These are phyloP conservation scores for Monilinia aucupariae DNA, from an alignment of 2,329 filamentous ascomycete species.

Conservation along the genomic window DNA sequence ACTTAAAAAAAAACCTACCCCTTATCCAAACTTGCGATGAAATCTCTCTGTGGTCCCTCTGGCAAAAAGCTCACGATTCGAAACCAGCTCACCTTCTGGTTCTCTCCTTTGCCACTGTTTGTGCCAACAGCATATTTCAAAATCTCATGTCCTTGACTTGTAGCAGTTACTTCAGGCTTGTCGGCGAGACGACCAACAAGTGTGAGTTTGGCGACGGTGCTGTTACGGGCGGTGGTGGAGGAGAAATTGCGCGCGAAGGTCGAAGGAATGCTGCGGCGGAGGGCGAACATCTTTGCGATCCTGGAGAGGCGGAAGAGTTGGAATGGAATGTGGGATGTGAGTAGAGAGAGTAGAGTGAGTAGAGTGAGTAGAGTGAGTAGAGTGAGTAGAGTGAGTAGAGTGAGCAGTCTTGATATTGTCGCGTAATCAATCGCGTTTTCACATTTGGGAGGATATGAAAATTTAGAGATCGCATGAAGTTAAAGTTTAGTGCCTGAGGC, in stretches of 20 bases:
- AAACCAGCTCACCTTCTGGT: conserved; percentile 81
- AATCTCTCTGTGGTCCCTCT: conserved; percentile 65
- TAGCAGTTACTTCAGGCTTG: conserved; percentile 68
- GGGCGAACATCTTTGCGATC: conserved; percentile 28
- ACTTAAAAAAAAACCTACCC: conserved; percentile 56
- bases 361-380: no score
- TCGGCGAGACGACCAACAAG: conserved; percentile 80
- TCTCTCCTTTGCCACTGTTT: conserved; percentile 59
- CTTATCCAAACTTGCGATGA: conserved; percentile 69
- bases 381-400: no score
- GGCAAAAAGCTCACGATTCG: conserved; percentile 64
- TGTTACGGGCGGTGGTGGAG: conserved; percentile 55
- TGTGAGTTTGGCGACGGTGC: conserved; percentile 68
- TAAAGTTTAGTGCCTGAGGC: background rate
- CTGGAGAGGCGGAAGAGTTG: background rate
- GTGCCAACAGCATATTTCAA: conserved; percentile 73
- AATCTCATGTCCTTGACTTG: conserved; percentile 66
- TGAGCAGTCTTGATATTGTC: no score
- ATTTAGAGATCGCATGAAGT: background rate
- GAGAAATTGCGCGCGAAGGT: conserved; percentile 65
- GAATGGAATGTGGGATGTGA: background rate
- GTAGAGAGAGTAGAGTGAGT: no score
- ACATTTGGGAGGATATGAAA: background rate
- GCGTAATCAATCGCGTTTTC: no score
- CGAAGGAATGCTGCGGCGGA: conserved; percentile 39